These are phyloP conservation scores for Trapa incisa DNA, from an alignment of 345 rosid species.

Conservation along the genomic window DNA sequence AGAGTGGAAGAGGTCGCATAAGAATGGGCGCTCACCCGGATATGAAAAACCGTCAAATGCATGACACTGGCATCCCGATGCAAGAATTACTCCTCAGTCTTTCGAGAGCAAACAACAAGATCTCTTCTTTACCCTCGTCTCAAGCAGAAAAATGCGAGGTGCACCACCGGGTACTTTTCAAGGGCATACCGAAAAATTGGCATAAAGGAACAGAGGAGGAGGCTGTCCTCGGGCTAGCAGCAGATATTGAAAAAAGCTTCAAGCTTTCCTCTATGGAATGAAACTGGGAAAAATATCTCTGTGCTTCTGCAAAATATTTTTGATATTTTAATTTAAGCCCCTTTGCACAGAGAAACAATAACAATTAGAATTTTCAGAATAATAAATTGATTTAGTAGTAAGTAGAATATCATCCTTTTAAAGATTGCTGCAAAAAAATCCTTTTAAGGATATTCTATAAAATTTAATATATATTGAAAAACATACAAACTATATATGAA, in stretches of 20 bases:
- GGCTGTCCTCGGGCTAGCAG: not conserved
- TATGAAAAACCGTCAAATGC: conserved; percentile 5
- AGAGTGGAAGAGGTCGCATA: not conserved
- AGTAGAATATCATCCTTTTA: too few species aligned
- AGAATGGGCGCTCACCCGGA: conserved; percentile 2
- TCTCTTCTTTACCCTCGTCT: not conserved
- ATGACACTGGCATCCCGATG: not conserved
- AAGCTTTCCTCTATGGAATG: not conserved
- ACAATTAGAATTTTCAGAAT: too few species aligned
- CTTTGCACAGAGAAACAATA: too few species aligned
- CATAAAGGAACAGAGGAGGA: not conserved
- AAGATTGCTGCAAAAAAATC: too few species aligned
- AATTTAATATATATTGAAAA: too few species aligned
- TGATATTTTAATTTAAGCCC: too few species aligned
- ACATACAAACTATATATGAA: too few species aligned
- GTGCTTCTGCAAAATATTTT: not conserved
- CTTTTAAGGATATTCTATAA: too few species aligned
- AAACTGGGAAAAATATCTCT: not conserved
- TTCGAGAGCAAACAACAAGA: not conserved
- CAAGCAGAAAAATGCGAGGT: not conserved
- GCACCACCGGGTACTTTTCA: not conserved
- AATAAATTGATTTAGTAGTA: too few species aligned
- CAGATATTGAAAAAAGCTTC: not conserved
- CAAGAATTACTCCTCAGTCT: not conserved
- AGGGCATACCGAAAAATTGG: not conserved